Conservation (phyloP, 176 grass and related monocot species). For the Cenchrus americanus region DNA sequence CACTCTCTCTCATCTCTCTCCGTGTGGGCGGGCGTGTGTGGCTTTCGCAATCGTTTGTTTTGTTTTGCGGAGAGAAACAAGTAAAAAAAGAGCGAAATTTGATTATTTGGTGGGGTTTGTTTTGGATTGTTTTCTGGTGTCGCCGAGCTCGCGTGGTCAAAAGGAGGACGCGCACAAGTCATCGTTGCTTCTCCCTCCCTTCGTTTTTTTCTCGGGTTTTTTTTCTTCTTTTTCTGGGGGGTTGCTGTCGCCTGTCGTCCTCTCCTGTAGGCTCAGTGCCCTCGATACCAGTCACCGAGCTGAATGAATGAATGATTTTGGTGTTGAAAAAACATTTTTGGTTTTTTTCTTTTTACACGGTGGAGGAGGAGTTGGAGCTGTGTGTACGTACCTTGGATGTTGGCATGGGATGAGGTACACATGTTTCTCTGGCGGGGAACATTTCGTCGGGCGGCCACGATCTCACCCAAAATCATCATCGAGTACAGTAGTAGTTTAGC, state of each 20-base stretch:
- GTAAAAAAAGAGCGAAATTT: background rate
- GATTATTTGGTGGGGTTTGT: background rate
- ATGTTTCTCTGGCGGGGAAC: constrained; percentile 10
- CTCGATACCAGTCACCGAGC: background rate
- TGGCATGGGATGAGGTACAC: constrained; percentile 25
- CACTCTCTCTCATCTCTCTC: background rate
- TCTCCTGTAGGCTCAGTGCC: background rate
- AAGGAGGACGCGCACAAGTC: constrained; percentile 63
- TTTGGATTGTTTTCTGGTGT: constrained; percentile 13
- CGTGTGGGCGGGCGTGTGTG: background rate
- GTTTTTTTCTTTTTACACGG: background rate
- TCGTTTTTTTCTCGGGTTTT: constrained; percentile 10
- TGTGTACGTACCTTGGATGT: background rate
- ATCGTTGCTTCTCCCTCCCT: constrained; percentile 40
- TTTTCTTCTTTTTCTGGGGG: background rate
- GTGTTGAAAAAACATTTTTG: background rate
- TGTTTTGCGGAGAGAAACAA: background rate
- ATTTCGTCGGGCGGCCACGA: constrained; percentile 1
- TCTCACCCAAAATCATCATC: background rate
- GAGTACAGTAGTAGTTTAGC: background rate
- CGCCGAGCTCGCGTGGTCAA: constrained; percentile 59
- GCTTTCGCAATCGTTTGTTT: constrained; percentile 25
- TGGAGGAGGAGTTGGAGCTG: background rate
- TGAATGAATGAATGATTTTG: background rate
- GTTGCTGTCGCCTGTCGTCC: constrained; percentile 6